phyloP scores from a whole-genome alignment of 1,284 basidiomycete species.

The Phylloporus gajari region DNA sequence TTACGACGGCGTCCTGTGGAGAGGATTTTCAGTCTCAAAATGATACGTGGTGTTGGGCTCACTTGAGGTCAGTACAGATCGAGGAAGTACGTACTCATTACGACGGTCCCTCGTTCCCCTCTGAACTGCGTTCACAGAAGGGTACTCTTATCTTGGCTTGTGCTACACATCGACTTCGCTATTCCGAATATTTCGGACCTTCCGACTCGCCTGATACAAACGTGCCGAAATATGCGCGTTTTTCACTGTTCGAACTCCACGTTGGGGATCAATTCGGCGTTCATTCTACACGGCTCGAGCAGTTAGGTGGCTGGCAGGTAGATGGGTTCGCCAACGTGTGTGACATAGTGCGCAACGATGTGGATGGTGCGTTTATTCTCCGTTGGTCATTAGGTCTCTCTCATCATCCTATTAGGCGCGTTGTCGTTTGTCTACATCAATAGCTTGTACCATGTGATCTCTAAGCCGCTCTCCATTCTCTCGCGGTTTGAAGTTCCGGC shows the following conservation, averaged over 20 bases:
- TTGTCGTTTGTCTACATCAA: conserved; percentile 38
- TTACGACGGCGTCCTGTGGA: conserved; percentile 44
- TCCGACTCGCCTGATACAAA: conserved; percentile 26
- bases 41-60: conserved; percentile 28
- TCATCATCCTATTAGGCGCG: conserved; percentile 42
- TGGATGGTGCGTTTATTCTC: conserved; percentile 54
- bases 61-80: conserved; percentile 33
- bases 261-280: conserved; percentile 48
- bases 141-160: conserved; percentile 38
- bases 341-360: conserved; percentile 53
- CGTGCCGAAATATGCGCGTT: conserved; percentile 36
- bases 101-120: neutral
- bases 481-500: conserved; percentile 30
- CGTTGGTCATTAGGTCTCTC: conserved; percentile 19
- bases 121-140: conserved; percentile 24
- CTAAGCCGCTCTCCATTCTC: conserved; percentile 46
- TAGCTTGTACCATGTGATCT: conserved; percentile 39
- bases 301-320: conserved; percentile 65
- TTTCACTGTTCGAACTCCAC: conserved; percentile 58
- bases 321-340: conserved; percentile 58
- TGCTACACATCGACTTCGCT: conserved; percentile 29
- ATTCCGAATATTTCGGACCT: conserved; percentile 38
- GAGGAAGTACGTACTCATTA: conserved; percentile 29
- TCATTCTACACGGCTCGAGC: conserved; percentile 54
- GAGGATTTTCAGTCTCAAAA: conserved; percentile 6